These are phyloP conservation scores for Xylariaceae sp. DNA, from an alignment of 2,329 filamentous ascomycete species.

Conservation along the genomic window DNA sequence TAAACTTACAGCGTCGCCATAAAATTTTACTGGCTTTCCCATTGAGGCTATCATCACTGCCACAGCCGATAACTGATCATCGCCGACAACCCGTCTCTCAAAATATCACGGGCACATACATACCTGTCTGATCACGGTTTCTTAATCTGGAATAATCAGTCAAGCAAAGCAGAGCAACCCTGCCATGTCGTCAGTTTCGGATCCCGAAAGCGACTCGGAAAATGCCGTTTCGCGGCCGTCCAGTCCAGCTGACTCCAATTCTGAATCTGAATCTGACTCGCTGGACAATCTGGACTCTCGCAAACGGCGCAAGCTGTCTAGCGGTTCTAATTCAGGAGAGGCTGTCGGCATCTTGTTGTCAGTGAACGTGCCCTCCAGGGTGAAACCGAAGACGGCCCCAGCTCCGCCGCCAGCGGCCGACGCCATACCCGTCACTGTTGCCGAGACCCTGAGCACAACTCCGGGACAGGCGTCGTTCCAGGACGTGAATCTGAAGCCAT, in stretches of 20 bases:
- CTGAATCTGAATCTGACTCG: conserved; percentile 34
- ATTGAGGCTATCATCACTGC: not conserved
- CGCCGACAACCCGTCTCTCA: not conserved
- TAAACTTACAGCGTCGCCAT: conserved; percentile 12
- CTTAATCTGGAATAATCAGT: not conserved
- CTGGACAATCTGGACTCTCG: conserved; percentile 38
- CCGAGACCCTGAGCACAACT: conserved; percentile 40
- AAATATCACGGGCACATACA: not conserved
- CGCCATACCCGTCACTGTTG: conserved; percentile 39
- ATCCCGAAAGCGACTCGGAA: conserved; percentile 24
- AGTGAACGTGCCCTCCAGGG: conserved; percentile 49
- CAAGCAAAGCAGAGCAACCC: not conserved
- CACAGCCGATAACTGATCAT: not conserved
- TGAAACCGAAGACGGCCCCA: conserved; percentile 37
- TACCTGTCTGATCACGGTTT: not conserved
- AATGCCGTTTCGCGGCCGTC: conserved; percentile 19
- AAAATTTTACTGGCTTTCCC: conserved; percentile 11
- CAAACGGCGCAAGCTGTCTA: conserved; percentile 34
- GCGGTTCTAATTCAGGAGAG: conserved; percentile 29
- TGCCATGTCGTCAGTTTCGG: conserved; percentile 12
- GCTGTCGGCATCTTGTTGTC: conserved; percentile 36
- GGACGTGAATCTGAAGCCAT: conserved; percentile 69
- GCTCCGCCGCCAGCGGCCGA: conserved; percentile 6
- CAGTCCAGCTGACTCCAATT: conserved; percentile 25
- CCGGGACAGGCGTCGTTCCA: conserved; percentile 61